These are phyloP conservation scores for Colletotrichum aenigma DNA, from an alignment of 2,329 filamentous ascomycete species.

Conservation along the genomic window DNA sequence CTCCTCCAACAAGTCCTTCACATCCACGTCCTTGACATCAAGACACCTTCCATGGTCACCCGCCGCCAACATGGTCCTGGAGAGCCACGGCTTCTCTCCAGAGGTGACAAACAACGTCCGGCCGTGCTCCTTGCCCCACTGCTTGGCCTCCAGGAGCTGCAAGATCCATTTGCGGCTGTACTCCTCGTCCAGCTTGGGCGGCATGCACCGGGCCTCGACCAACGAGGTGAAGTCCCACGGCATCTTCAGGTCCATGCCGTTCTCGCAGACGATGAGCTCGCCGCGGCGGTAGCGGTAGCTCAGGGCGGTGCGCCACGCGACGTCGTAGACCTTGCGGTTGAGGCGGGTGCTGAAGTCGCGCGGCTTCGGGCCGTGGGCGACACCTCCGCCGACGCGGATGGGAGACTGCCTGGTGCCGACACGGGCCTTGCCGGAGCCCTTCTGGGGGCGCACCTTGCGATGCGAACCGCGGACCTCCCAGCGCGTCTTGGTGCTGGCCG, in stretches of 20 bases:
- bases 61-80: conserved; percentile 67
- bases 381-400: conserved; percentile 83
- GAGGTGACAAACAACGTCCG: conserved; percentile 78
- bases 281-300: conserved; percentile 89
- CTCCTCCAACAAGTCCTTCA: conserved; percentile 90
- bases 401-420: conserved; percentile 83
- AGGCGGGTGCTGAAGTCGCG: conserved; percentile 87
- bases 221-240: conserved; percentile 53
- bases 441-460: conserved; percentile 83
- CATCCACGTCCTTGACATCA: conserved; percentile 81
- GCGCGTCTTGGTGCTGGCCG: conserved; percentile 81
- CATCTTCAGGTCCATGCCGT: conserved; percentile 71
- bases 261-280: conserved; percentile 84
- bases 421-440: conserved; percentile 82
- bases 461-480: conserved; percentile 84
- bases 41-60: conserved; percentile 72
- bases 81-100: conserved; percentile 64
- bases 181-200: conserved; percentile 55
- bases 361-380: conserved; percentile 87
- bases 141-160: conserved; percentile 72
- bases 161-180: conserved; percentile 67
- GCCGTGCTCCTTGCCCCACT: conserved; percentile 70
- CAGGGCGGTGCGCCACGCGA: conserved; percentile 92
- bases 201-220: conserved; percentile 40
- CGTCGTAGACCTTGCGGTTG: conserved; percentile 89